These are phyloP conservation scores for Kurtzmaniella quercitrusa DNA, from an alignment of 1,139 yeast genomes.

Conservation along the genomic window DNA sequence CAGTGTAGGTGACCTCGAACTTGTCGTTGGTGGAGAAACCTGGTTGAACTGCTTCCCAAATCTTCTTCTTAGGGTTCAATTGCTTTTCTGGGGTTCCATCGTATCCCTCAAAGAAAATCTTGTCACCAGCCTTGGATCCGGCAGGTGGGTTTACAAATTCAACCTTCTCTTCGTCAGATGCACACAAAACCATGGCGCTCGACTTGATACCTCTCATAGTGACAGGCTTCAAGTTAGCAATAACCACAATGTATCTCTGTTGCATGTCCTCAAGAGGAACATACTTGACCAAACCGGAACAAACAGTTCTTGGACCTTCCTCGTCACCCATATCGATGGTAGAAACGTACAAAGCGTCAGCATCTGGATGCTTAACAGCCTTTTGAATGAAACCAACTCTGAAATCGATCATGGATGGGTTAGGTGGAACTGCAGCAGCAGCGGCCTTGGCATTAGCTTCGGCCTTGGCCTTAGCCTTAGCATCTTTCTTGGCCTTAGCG, in stretches of 20 bases:
- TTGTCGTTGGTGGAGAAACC: conserved; percentile 74
- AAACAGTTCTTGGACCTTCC: conserved; percentile 96
- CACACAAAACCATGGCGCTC: conserved; percentile 95
- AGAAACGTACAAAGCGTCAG: conserved; percentile 92
- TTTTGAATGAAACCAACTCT: conserved; percentile 96
- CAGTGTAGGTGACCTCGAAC: conserved; percentile 76
- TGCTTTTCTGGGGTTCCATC: conserved; percentile 88
- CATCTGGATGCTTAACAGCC: conserved; percentile 96
- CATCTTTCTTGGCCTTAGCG: conserved; percentile 74
- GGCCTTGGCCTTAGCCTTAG: conserved; percentile 65
- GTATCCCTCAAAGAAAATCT: conserved; percentile 88
- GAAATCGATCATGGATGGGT: conserved; percentile 84
- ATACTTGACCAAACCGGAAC: conserved; percentile 73
- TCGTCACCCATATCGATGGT: conserved; percentile 96
- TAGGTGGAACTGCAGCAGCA: conserved; percentile 58
- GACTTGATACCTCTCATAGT: conserved; percentile 87
- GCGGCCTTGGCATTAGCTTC: conserved; percentile 53
- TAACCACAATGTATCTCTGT: conserved; percentile 46
- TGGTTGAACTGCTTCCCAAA: conserved; percentile 96
- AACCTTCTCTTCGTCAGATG: conserved; percentile 63
- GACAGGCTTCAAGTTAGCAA: conserved; percentile 62
- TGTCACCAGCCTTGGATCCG: conserved; percentile 95
- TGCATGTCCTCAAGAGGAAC: conserved; percentile 46
- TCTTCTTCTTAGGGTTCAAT: conserved; percentile 96
- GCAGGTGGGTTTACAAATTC: conserved; percentile 95